Evolutionary conservation across 345 rosid genomes (phyloP).

Genomic region (Euphorbia peplus): DNA sequence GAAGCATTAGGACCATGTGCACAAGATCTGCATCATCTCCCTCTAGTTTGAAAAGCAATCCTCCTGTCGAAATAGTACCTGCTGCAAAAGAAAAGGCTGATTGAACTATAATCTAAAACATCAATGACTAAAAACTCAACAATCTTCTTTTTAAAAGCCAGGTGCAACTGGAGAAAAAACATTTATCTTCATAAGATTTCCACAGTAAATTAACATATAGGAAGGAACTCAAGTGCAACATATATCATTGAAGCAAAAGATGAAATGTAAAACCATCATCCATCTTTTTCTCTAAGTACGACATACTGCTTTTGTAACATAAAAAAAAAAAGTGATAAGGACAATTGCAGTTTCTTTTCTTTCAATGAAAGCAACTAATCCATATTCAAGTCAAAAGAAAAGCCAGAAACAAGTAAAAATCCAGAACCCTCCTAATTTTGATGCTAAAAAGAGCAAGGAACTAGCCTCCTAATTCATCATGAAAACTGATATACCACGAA

Average conservation of each 20-base stretch:
- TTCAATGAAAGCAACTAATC: not conserved
- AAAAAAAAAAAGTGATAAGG: not conserved
- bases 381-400: not conserved
- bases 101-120: not conserved
- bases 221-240: not conserved
- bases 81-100: not conserved
- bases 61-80: constrained; percentile 44
- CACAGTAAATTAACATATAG: not conserved
- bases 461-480: no score
- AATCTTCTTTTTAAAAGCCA: not conserved
- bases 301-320: not conserved
- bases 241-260: not conserved
- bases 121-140: not conserved
- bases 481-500: no score
- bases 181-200: not conserved
- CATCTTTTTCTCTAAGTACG: not conserved
- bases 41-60: constrained; percentile 38
- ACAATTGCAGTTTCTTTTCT: not conserved
- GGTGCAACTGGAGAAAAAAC: not conserved
- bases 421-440: not conserved
- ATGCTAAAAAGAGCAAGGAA: not conserved
- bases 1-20: constrained; percentile 59
- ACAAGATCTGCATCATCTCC: constrained; percentile 39
- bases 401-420: not conserved
- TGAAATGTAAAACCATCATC: not conserved